Percentiles rank a stretch among this genome's conserved stretches.
phyloP scores from a whole-genome alignment of 176 grass and related monocot genomes.

The Eremochloa ophiuroides region DNA sequence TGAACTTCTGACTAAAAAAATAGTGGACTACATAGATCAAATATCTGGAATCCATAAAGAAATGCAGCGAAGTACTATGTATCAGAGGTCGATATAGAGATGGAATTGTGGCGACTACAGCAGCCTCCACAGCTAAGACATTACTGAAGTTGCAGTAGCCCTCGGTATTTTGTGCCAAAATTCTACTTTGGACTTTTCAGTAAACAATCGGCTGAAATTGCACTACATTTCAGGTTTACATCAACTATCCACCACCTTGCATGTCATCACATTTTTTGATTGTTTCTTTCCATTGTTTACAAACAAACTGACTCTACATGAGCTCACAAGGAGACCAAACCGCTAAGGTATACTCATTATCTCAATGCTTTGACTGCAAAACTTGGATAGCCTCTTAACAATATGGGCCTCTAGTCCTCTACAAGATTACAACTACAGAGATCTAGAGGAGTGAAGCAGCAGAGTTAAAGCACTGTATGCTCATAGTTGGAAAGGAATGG shows the following conservation, averaged over 20 bases:
- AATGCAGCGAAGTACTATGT: neutral
- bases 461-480: neutral
- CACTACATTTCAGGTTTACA: neutral
- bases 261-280: neutral
- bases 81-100: neutral
- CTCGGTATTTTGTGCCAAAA: neutral
- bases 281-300: neutral
- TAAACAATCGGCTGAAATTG: neutral
- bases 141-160: neutral
- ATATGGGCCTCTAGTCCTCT: neutral
- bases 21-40: neutral
- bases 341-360: neutral
- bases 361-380: neutral
- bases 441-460: neutral
- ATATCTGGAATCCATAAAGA: neutral
- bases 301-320: neutral
- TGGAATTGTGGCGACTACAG: neutral
- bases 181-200: neutral
- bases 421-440: neutral
- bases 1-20: too few relatives aligned
- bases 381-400: neutral
- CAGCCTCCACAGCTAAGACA: neutral
- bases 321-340: neutral
- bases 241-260: neutral
- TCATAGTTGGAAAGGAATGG: neutral